Conservation (phyloP, 805 yeast genomes). For the Cyberlindnera nakhonratchasimensis region DNA sequence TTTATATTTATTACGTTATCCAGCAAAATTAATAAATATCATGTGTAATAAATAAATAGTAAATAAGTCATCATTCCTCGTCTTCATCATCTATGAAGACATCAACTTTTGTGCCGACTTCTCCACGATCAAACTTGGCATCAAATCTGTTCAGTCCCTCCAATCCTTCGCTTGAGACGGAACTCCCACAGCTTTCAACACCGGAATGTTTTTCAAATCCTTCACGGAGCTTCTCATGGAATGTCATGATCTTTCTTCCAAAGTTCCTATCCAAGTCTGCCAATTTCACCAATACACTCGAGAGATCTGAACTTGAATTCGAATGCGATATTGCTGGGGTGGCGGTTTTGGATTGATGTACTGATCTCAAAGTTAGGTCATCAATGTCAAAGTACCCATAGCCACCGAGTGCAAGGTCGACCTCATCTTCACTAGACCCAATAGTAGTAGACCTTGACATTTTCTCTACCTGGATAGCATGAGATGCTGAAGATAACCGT, state of each 20-base stretch:
- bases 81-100: slow-evolving; percentile 18
- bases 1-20: no score
- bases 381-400: slow-evolving; percentile 77
- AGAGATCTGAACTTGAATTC: slow-evolving; percentile 9
- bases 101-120: slow-evolving; percentile 37
- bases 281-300: neutral
- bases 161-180: slow-evolving; percentile 4
- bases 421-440: slow-evolving; percentile 27
- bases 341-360: slow-evolving; percentile 35
- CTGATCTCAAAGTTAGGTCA: slow-evolving; percentile 56
- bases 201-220: slow-evolving; percentile 20
- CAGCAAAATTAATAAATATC: neutral
- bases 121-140: slow-evolving; percentile 38
- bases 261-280: slow-evolving; percentile 21
- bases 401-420: slow-evolving; percentile 54
- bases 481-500: slow-evolving; percentile 14
- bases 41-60: neutral
- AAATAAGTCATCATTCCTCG: neutral
- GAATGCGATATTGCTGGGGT: slow-evolving; percentile 22
- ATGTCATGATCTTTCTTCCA: slow-evolving; percentile 19
- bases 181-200: slow-evolving; percentile 2
- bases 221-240: slow-evolving; percentile 22
- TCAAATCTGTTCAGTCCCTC: slow-evolving; percentile 30
- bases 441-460: slow-evolving; percentile 25
- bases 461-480: slow-evolving; percentile 8